Evolutionary conservation across 106 monocot genomes (phyloP), one percentile per base, ranked within the genome.

Genomic region (Apostasia shenzhenica): DNA sequence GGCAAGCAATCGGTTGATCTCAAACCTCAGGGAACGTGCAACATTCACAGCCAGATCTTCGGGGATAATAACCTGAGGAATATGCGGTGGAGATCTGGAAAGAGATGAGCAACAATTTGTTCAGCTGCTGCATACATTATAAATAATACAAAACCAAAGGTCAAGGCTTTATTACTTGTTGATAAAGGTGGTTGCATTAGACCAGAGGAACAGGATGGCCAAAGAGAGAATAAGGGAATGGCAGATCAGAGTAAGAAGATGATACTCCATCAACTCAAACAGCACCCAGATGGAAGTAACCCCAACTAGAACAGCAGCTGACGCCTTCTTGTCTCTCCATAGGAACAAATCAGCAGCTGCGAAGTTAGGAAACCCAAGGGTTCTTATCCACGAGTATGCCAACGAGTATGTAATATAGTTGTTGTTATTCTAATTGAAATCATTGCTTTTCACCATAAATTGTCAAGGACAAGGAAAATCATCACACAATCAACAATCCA

Each of bases 321-420:
- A 81, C 3, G 73, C 70, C 81, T 93, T 93, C 78, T 83, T 93
- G 78, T 88, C 76, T 78, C 74, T 88, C 88, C 86, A 93, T 10
- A 88, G 51, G 6, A 93, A 53, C 44, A 88, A 72, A 70, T 86
- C 88, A 56, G 83, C 83, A 79, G 83, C 84, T 93, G 77, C 71
- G 76, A 59, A 12, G 26, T 48, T 40, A 14, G 41, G 7, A 51
- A 51, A 57, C 2, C 37, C 8, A 9, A 67, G 52, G 1, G 4
- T 8, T 3, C 9, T 52, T 52, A 8, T 52, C 11, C 1, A 52
- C 1, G 11, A 52, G 52, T 52, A 6, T 6, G 1, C 52, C 52
- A 52, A 52, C 11, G 6, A 6, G 11, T 52, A 8, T 52, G 52
- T 8, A 52, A 52, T 52, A 1, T 52, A 52, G 52, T 8, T 52